Evolutionary conservation across 2,329 filamentous ascomycete genomes (phyloP).

Genomic region (Talaromyces marneffei): DNA sequence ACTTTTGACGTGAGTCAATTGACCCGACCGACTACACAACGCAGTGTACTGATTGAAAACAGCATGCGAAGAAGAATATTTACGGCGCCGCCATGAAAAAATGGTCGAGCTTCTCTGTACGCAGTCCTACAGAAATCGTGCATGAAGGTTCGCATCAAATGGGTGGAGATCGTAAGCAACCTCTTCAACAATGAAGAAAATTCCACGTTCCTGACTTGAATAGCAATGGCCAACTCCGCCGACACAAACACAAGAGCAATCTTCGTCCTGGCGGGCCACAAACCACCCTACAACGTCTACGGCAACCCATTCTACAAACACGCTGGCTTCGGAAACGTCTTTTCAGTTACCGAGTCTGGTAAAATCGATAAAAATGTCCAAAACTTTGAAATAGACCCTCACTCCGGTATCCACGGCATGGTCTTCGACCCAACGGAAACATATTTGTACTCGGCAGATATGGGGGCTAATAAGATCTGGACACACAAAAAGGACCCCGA

Average conservation of each 20-base stretch:
- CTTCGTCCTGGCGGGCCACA: conserved; percentile 73
- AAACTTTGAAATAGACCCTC: conserved; percentile 40
- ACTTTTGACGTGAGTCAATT: conserved; percentile 63
- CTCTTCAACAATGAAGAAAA: neutral
- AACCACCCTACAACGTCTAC: conserved; percentile 76
- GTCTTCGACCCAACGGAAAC: conserved; percentile 42
- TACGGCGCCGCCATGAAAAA: conserved; percentile 93
- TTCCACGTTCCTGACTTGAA: neutral
- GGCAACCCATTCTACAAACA: conserved; percentile 87
- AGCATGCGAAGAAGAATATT: conserved; percentile 76
- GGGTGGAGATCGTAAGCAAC: conserved; percentile 61
- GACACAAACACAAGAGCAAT: conserved; percentile 82
- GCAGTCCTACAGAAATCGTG: conserved; percentile 67
- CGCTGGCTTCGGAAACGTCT: conserved; percentile 72
- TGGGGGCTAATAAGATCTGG: conserved; percentile 58
- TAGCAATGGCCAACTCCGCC: conserved; percentile 61
- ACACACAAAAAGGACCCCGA: conserved; percentile 65
- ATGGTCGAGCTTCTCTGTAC: conserved; percentile 76
- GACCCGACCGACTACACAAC: no score
- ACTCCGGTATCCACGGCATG: conserved; percentile 46
- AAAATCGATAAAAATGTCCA: conserved; percentile 39
- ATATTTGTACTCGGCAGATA: conserved; percentile 47
- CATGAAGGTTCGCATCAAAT: conserved; percentile 71
- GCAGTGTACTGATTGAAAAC: conserved; percentile 14
- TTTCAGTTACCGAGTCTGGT: conserved; percentile 41